These are phyloP conservation scores for Calonectria multiphialidica DNA, from an alignment of 2,329 filamentous ascomycete genomes.

Conservation along the genomic window DNA sequence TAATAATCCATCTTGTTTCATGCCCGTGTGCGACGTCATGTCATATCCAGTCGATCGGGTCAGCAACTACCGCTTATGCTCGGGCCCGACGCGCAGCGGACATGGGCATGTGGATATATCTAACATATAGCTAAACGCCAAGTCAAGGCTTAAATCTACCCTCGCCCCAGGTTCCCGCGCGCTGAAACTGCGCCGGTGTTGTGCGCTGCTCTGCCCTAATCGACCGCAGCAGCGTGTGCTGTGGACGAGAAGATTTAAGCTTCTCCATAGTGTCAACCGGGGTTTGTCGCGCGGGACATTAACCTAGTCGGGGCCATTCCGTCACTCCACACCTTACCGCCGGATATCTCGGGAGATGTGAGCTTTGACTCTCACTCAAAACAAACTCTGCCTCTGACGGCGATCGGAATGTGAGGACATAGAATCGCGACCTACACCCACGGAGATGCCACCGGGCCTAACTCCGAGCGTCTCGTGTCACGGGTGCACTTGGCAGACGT, in stretches of 20 bases:
- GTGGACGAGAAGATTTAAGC: not conserved
- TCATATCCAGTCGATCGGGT: not conserved
- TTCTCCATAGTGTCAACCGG: not conserved
- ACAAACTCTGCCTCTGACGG: not conserved
- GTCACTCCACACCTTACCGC: not conserved
- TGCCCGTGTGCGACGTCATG: not conserved
- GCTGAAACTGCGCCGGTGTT: too few species aligned
- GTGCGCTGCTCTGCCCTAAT: not conserved
- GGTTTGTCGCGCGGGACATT: not conserved
- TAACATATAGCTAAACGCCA: too few species aligned
- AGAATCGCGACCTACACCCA: not conserved
- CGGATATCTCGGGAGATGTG: slow-evolving; percentile 1
- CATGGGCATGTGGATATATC: too few species aligned
- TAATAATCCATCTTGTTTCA: not conserved
- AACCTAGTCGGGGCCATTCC: not conserved
- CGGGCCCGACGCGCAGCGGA: not conserved
- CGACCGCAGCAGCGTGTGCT: not conserved
- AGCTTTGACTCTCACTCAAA: not conserved
- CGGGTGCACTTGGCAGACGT: not conserved
- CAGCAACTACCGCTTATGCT: not conserved
- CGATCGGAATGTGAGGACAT: not conserved
- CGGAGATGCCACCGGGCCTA: not conserved
- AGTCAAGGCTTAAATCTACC: not conserved
- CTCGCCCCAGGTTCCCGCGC: not conserved
- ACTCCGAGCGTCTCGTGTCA: not conserved